Percentiles rank a stretch among this genome's conserved stretches.
Conservation (phyloP, 176 grass and related monocot species). For the Avena atlantica region DNA sequence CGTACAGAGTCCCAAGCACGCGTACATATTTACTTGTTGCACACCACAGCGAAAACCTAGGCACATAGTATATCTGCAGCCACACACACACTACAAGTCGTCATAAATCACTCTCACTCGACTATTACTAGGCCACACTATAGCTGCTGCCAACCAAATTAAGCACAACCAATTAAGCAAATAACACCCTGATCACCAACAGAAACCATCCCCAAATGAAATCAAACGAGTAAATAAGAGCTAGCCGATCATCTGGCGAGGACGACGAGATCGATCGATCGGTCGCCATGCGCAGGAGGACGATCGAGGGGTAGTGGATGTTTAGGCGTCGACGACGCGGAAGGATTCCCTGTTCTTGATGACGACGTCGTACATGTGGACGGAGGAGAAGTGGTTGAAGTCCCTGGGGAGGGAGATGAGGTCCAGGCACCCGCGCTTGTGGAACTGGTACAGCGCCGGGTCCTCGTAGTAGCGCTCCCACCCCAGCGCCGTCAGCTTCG, state of each 20-base stretch:
- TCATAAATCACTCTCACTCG: background rate
- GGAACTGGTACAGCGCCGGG: slow-evolving; percentile 74
- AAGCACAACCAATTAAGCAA: background rate
- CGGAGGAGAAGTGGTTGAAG: slow-evolving; percentile 76
- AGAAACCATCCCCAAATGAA: too few species aligned
- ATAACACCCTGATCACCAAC: background rate
- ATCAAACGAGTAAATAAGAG: background rate
- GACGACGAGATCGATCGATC: too few species aligned
- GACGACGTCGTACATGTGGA: slow-evolving; percentile 95
- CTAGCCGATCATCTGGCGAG: background rate
- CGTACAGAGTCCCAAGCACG: background rate
- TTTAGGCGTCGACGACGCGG: slow-evolving; percentile 63
- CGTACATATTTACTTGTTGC: background rate
- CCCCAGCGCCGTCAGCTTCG: slow-evolving; percentile 67
- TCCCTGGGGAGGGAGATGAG: slow-evolving; percentile 88
- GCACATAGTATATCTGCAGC: background rate
- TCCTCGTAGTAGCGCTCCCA: slow-evolving; percentile 93
- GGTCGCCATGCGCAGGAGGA: background rate
- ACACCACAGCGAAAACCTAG: slow-evolving; percentile 5
- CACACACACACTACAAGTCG: background rate
- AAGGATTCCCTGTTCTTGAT: slow-evolving; percentile 86
- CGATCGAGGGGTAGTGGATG: too few species aligned
- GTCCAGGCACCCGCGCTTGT: slow-evolving; percentile 74
- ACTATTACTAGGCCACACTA: background rate
- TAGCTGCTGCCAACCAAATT: background rate